phyloP scores from a whole-genome alignment of 1,139 yeast species.

The Kodamaea derodonti region DNA sequence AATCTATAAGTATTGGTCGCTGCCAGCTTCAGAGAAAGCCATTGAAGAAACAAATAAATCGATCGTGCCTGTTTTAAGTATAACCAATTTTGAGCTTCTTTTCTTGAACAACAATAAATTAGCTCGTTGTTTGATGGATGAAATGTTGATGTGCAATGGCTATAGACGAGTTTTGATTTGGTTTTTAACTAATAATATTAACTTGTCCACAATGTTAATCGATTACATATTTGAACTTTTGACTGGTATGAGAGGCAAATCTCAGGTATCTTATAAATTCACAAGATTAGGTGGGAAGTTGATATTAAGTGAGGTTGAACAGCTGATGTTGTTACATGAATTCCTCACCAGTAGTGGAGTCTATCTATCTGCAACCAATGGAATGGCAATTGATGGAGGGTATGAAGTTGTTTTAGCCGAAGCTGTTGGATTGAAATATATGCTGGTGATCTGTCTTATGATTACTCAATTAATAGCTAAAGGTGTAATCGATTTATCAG shows the following conservation, averaged over 20 bases:
- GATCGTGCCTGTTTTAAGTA: slow-evolving; percentile 39
- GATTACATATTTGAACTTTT: slow-evolving; percentile 62
- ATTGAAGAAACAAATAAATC: slow-evolving; percentile 27
- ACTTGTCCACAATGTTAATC: slow-evolving; percentile 45
- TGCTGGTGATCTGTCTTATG: slow-evolving; percentile 59
- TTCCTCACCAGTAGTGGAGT: slow-evolving; percentile 55
- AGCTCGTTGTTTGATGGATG: slow-evolving; percentile 58
- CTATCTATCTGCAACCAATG: slow-evolving; percentile 41
- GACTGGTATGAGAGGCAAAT: slow-evolving; percentile 48
- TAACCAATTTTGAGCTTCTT: slow-evolving; percentile 36
- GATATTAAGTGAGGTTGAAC: slow-evolving; percentile 52
- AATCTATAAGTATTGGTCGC: slow-evolving; percentile 44
- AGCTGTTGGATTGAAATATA: slow-evolving; percentile 45
- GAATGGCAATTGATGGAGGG: slow-evolving; percentile 31
- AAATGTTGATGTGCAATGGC: slow-evolving; percentile 63
- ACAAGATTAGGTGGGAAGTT: slow-evolving; percentile 51
- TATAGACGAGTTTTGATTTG: slow-evolving; percentile 60
- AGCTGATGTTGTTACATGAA: slow-evolving; percentile 65
- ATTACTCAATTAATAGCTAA: slow-evolving; percentile 45
- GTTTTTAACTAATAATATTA: slow-evolving; percentile 59
- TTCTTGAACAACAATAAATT: slow-evolving; percentile 36
- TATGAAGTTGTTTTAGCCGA: slow-evolving; percentile 32
- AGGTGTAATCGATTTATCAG: slow-evolving; percentile 39
- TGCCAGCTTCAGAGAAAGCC: slow-evolving; percentile 24
- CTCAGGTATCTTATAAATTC: slow-evolving; percentile 34